Base-by-base conservation (phyloP, 2,329 filamentous ascomycete species). In the Mycogone perniciosa region DNA sequence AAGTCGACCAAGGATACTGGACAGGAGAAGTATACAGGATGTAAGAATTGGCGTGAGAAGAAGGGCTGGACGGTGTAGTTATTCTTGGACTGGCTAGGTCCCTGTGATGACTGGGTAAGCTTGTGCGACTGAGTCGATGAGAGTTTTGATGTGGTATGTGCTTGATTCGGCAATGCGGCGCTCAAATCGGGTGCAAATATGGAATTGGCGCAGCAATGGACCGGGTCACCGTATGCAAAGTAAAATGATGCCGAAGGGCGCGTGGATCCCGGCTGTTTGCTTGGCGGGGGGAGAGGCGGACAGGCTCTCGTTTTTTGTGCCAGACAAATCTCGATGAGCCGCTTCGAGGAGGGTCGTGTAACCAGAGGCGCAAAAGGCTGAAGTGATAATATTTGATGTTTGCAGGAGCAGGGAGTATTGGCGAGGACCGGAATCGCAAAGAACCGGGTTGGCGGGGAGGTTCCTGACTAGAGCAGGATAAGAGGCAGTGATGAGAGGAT, bases 311-410 rank as follows among this genome's bases (percentile, higher is more conserved):
- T 38, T 33, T 43, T 38, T 27, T n/a, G 45, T 34, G 20, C 40
- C 20, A 38, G 8, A 27, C 29, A n/a, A 33, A 46, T 39, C 27
- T 41, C 10, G 27, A 27, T 29, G 37, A 31, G 29, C 30, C 13
- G 39, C 11, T n/a, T 31, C 13, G 30, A 31, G 33, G 47, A 44
- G 33, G 42, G 49, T 38, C 41, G 49, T 26, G 49, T 39, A 51
- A 43, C 49, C 11, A 6, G 7, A 30, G 27, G 35, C 35, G 35
- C 20, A 38, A 38, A n/a, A n/a, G 35, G 35, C n/a, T n/a, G 35
- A 20, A 20, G 20, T 38, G 35, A n/a, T 38, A 38, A 38, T 11
- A 10, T n/a, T 38, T 38, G 11, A n/a, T n/a, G 20, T 38, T n/a
- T 11, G 35, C 20, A 5, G 35, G 35, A 38, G 35, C 35, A 38